Conservation (phyloP, 2,329 filamentous ascomycete species). For the Venturia pyrina region DNA sequence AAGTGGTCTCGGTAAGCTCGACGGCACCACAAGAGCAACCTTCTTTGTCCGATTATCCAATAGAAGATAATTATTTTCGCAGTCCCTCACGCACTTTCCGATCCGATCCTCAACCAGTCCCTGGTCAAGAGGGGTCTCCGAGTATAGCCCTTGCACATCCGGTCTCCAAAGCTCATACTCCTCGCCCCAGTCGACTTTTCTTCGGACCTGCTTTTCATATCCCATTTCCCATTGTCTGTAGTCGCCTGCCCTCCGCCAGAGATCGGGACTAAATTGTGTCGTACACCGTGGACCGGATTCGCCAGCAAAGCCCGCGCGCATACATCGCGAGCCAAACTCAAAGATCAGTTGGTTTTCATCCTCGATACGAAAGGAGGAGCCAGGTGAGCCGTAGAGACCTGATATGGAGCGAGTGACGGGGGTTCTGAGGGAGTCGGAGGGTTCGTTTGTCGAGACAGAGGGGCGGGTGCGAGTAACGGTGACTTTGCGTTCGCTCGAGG, state of each 20-base stretch:
- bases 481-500: slow-evolving; percentile 34
- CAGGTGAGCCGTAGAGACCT: slow-evolving; percentile 48
- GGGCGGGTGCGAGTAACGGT: slow-evolving; percentile 28
- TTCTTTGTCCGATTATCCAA: slow-evolving; percentile 67
- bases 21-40: slow-evolving; percentile 65
- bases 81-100: slow-evolving; percentile 70
- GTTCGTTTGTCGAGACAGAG: slow-evolving; percentile 3
- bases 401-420: slow-evolving; percentile 51
- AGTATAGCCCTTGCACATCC: slow-evolving; percentile 56
- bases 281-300: slow-evolving; percentile 65
- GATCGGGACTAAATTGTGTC: slow-evolving; percentile 63
- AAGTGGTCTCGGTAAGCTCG: slow-evolving; percentile 65
- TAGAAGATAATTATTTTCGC: slow-evolving; percentile 65
- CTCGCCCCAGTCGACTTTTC: slow-evolving; percentile 48
- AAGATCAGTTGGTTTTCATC: slow-evolving; percentile 82
- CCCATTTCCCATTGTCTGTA: slow-evolving; percentile 59
- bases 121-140: slow-evolving; percentile 47
- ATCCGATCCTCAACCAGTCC: slow-evolving; percentile 78
- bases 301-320: slow-evolving; percentile 79
- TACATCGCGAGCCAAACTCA: slow-evolving; percentile 68
- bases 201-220: slow-evolving; percentile 38
- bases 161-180: slow-evolving; percentile 68
- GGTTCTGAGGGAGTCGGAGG: slow-evolving; percentile 24
- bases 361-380: slow-evolving; percentile 42
- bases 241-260: slow-evolving; percentile 69